Evolutionary conservation across 2,329 filamentous ascomycete species (phyloP).

Genomic region (Talaromyces sp.): DNA sequence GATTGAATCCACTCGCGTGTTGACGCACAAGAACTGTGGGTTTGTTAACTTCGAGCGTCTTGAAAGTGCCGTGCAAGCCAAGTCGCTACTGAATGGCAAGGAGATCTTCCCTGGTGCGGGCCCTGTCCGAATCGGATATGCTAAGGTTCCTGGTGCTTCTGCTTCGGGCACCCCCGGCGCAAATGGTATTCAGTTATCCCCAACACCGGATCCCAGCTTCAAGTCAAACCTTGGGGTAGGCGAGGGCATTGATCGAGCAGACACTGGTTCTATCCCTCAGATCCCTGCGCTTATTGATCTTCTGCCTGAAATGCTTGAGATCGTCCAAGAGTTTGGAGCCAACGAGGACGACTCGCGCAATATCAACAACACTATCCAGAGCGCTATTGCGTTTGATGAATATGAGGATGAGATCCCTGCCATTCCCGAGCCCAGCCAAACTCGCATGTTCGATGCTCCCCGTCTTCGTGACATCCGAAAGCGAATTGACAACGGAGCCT

Average conservation of each 20-base stretch:
- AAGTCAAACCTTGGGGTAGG: conserved; percentile 33
- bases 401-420: conserved; percentile 86
- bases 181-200: conserved; percentile 84
- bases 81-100: conserved; percentile 86
- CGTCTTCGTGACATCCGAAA: conserved; percentile 95
- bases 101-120: conserved; percentile 98
- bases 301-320: conserved; percentile 78
- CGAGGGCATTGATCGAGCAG: conserved; percentile 35
- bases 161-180: conserved; percentile 78
- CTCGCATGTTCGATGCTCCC: conserved; percentile 87
- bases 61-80: conserved; percentile 88
- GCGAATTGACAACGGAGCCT: conserved; percentile 92
- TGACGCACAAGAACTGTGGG: conserved; percentile 98
- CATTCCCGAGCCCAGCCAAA: conserved; percentile 84
- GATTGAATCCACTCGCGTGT: conserved; percentile 86
- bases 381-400: conserved; percentile 71
- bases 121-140: conserved; percentile 93
- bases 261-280: conserved; percentile 47
- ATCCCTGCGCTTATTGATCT: conserved; percentile 77
- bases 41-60: conserved; percentile 96
- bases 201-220: conserved; percentile 82
- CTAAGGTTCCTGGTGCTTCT: conserved; percentile 88
- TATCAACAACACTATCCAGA: conserved; percentile 74
- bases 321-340: conserved; percentile 86
- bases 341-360: conserved; percentile 73